Evolutionary conservation across 495 filamentous ascomycete genomes (phyloP), one percentile per base, ranked within the genome.

Genomic region (Xylaria palmicola): DNA sequence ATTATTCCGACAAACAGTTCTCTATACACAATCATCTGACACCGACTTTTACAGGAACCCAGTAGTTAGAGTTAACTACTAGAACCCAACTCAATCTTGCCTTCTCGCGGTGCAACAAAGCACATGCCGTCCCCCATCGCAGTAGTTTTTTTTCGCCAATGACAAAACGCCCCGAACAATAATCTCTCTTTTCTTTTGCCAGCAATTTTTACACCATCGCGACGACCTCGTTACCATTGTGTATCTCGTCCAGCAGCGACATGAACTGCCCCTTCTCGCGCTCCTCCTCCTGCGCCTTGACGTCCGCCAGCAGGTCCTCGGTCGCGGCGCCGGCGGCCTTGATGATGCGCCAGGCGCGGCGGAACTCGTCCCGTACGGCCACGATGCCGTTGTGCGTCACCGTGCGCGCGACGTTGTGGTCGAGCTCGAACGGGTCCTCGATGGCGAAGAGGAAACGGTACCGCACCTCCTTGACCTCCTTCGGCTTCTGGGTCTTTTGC

Each of bases 371-470:
- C 26, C 89, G 78, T 50, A 94, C 93, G 4, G 86, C 79, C 0
- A 86, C 83, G 41, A 94, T 88, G 9, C 90, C 90, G 43, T 82
- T 81, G 62, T 88, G 85, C 27, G 86, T 91, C 0, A 93, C 91
- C 0, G 91, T 94, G 30, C 90, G 77, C 8, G 87, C 91, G 44
- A 95, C 86, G 65, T 95, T 94, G 72, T 94, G 90, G 45, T 87
- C 85, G 3, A 82, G 77, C 76, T 94, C 91, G 68, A 95, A 94
- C 0, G 91, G 91, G 68, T 95, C 91, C 68, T 95, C 91, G 60
- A 95, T 91, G 36, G 90, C 88, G 63, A 94, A 87, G 15, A 95
- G 82, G 69, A 89, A 94, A n/a, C 90, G 84, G 63, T 91, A 81
- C 9, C 88, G 81, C 15, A 92, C 76, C 65, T 89, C 87, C 62